Evolutionary conservation across 2,329 filamentous ascomycete species (phyloP).

Genomic region (Calonectria honghensis): DNA sequence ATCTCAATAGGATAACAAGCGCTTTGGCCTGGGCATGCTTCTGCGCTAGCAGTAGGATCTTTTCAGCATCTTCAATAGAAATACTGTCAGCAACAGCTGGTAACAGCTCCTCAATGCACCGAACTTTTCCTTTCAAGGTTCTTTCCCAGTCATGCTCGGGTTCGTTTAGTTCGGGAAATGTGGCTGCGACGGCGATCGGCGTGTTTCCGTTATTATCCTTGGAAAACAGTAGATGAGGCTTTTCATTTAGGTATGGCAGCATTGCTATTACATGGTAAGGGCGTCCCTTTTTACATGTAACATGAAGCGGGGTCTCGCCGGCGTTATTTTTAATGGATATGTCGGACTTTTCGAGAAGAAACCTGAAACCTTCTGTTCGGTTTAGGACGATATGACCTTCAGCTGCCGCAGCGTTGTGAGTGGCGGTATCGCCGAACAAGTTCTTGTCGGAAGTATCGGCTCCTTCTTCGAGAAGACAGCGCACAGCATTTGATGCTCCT

Average conservation of each 20-base stretch:
- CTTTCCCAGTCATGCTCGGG: neutral
- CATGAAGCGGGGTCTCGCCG: neutral
- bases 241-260: neutral
- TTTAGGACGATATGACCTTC: neutral
- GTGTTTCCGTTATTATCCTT: neutral
- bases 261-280: constrained; percentile 8
- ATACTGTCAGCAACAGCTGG: constrained; percentile 2
- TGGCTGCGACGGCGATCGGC: neutral
- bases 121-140: neutral
- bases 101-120: neutral
- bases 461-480: constrained; percentile 7
- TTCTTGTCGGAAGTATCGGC: neutral
- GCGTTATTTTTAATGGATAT: neutral
- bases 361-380: constrained; percentile 9
- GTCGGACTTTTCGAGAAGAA: constrained; percentile 10
- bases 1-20: neutral
- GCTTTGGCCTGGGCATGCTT: neutral
- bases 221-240: neutral
- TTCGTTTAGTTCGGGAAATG: neutral
- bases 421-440: neutral
- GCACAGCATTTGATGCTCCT: neutral
- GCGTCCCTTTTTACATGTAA: neutral
- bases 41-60: neutral
- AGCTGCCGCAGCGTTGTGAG: constrained; percentile 1
- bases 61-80: neutral